Conservation (phyloP, 1,284 basidiomycete genomes). For the Leccinum cinnamomeum region DNA sequence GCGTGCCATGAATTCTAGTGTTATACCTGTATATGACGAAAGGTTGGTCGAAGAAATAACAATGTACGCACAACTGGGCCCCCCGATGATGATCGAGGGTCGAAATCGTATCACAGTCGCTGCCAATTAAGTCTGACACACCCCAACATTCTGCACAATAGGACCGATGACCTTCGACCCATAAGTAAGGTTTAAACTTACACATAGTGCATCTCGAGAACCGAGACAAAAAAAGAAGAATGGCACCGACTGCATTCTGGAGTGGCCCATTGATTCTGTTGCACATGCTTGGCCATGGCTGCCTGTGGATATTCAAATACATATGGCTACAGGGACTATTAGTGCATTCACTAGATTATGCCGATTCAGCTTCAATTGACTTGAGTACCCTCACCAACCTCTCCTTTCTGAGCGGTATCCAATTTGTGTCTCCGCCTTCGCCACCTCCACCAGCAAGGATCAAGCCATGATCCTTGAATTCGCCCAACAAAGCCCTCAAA, state of each 20-base stretch:
- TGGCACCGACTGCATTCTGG: background rate
- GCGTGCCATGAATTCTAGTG: background rate
- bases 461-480: constrained; percentile 88
- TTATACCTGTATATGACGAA: background rate
- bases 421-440: constrained; percentile 60
- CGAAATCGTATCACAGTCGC: background rate
- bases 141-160: background rate
- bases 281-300: background rate
- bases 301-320: background rate
- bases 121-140: background rate
- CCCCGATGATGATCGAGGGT: background rate
- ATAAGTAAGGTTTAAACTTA: background rate
- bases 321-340: background rate
- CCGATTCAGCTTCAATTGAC: constrained; percentile 26
- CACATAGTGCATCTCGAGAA: background rate
- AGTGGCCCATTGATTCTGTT: background rate
- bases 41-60: background rate
- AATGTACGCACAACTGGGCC: background rate
- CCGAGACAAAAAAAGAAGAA: background rate
- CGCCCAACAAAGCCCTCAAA: constrained; percentile 76
- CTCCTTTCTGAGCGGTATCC: constrained; percentile 82
- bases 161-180: background rate
- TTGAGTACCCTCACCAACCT: constrained; percentile 48
- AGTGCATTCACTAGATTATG: constrained; percentile 14
- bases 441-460: constrained; percentile 49